These are phyloP conservation scores for Backusella psychrophila DNA, from an alignment of 192 early-diverging fungal genomes.

Conservation along the genomic window DNA sequence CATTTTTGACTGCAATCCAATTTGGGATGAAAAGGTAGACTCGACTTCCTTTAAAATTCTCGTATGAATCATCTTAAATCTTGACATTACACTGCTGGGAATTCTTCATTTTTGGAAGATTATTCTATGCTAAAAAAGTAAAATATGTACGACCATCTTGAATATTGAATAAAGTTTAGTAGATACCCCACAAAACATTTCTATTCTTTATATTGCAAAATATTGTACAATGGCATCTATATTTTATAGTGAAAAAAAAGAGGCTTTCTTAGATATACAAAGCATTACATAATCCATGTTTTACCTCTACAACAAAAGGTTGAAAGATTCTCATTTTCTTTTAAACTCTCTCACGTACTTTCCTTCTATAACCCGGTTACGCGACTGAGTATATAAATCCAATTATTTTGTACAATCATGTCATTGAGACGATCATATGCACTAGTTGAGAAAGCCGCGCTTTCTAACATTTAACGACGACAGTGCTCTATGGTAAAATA, in stretches of 20 bases:
- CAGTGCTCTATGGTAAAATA: too few species aligned
- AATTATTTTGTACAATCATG: background rate
- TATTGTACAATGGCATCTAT: background rate
- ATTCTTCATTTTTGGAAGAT: background rate
- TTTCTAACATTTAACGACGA: too few species aligned
- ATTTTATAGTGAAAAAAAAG: background rate
- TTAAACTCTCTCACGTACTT: background rate
- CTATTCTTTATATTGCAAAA: background rate
- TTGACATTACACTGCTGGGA: background rate
- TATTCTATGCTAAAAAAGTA: too few species aligned
- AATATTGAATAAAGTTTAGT: background rate
- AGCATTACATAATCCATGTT: background rate
- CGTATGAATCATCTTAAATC: too few species aligned
- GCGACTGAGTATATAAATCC: background rate
- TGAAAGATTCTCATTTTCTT: background rate
- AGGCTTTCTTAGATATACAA: background rate
- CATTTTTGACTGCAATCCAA: too few species aligned
- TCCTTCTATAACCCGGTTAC: background rate
- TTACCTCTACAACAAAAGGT: background rate
- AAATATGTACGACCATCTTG: too few species aligned
- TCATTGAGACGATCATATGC: background rate
- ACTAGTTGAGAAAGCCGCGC: too few species aligned
- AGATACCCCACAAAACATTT: background rate
- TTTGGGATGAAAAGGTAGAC: too few species aligned
- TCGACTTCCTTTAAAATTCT: background rate